A percentile compares a stretch with the other conserved stretches of the same genome.
Evolutionary conservation across 768 basidiomycete genomes (phyloP).

Genomic region (Austroboletus festivus): DNA sequence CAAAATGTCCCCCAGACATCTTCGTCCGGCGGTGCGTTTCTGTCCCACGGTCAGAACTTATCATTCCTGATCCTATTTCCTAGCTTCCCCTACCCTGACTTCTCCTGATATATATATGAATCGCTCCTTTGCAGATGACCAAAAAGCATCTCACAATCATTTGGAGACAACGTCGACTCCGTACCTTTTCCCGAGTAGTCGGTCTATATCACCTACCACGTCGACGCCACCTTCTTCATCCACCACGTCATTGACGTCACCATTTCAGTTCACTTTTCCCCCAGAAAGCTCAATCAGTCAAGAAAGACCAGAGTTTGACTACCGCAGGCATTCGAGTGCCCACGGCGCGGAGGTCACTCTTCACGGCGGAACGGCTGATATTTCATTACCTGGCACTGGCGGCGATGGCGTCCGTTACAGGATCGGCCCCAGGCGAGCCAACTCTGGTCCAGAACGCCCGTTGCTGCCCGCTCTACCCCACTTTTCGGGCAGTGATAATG

Average conservation of each 20-base stretch:
- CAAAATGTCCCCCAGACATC: conserved; percentile 30
- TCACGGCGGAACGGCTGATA: conserved; percentile 71
- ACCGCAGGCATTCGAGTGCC: conserved; percentile 53
- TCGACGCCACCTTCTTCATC: conserved; percentile 63
- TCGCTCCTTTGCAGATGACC: conserved; percentile 52
- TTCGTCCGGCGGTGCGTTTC: conserved; percentile 31
- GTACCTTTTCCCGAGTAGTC: conserved; percentile 62
- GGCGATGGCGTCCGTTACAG: conserved; percentile 62
- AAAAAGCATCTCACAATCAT: conserved; percentile 49
- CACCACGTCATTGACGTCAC: conserved; percentile 57
- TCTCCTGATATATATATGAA: conserved; percentile 46
- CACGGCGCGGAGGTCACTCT: conserved; percentile 63
- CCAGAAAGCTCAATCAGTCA: conserved; percentile 50
- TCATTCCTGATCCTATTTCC: conserved; percentile 37
- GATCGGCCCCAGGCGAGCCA: conserved; percentile 46
- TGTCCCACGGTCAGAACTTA: conserved; percentile 26
- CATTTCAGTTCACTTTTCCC: conserved; percentile 62
- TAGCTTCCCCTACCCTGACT: conserved; percentile 55
- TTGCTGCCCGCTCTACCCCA: conserved; percentile 46
- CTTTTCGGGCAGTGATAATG: conserved; percentile 49
- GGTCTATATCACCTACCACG: conserved; percentile 67
- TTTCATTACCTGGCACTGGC: conserved; percentile 51
- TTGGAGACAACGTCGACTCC: conserved; percentile 48
- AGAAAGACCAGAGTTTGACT: conserved; percentile 64
- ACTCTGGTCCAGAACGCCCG: conserved; percentile 48